These are phyloP conservation scores for Collybiopsis luxurians DNA, from an alignment of 768 basidiomycete species.

Conservation along the genomic window DNA sequence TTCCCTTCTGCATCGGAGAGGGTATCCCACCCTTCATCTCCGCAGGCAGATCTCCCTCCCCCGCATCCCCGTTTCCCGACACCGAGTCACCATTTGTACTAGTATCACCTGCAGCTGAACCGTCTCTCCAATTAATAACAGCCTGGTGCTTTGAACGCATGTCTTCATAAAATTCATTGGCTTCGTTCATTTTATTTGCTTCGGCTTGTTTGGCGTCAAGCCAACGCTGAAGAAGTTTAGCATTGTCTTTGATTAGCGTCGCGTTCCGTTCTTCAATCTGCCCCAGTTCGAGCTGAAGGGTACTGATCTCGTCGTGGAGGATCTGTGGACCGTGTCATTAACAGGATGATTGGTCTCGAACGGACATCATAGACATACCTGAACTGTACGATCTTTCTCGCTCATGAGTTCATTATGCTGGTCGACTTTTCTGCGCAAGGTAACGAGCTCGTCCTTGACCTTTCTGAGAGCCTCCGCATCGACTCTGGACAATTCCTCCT, in stretches of 20 bases:
- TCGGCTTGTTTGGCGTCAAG: slow-evolving; percentile 91
- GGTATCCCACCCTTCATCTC: slow-evolving; percentile 70
- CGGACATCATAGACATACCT: slow-evolving; percentile 49
- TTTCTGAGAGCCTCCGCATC: slow-evolving; percentile 81
- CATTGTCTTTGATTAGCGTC: slow-evolving; percentile 89
- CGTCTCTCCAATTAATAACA: slow-evolving; percentile 56
- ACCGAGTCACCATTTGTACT: slow-evolving; percentile 31
- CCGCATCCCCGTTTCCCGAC: slow-evolving; percentile 73
- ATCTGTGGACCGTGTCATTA: slow-evolving; percentile 50
- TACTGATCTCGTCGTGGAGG: slow-evolving; percentile 92
- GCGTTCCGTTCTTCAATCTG: slow-evolving; percentile 87
- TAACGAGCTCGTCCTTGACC: slow-evolving; percentile 69
- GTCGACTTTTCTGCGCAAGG: slow-evolving; percentile 72
- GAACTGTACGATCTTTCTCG: slow-evolving; percentile 86
- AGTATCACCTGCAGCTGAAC: slow-evolving; percentile 13
- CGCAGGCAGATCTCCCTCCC: slow-evolving; percentile 41
- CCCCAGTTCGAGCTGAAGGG: slow-evolving; percentile 85
- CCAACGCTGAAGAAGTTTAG: slow-evolving; percentile 94
- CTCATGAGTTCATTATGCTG: slow-evolving; percentile 83
- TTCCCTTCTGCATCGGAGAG: slow-evolving; percentile 64
- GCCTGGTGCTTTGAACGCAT: slow-evolving; percentile 75
- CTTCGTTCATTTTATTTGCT: slow-evolving; percentile 94
- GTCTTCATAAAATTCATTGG: slow-evolving; percentile 85
- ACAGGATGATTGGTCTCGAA: too few relatives aligned
- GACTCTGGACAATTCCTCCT: slow-evolving; percentile 82